Evolutionary conservation across 768 basidiomycete species (phyloP), one percentile per base, ranked within the genome.

Genomic region (Suillus lakei): DNA sequence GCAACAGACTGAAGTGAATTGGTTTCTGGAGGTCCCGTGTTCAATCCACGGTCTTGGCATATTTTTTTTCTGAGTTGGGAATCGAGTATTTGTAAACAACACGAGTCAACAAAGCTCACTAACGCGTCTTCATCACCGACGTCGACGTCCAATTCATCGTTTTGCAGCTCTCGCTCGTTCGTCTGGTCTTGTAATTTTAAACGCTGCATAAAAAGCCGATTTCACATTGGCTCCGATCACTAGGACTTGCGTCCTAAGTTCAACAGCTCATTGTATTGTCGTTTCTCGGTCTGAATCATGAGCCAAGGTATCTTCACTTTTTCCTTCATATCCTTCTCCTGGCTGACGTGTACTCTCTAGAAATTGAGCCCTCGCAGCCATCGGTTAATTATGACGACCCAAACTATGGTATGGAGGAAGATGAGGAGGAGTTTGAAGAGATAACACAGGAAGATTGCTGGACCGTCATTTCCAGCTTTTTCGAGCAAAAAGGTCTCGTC

Each of bases 401-500:
- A 16, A 84, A 79, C 62, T 86, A 84, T 70, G 86, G 78, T 39
- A 80, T 81, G 75, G 87, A 89, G 26, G 87, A 89, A 50, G 79
- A 78, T 48, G 80, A 82, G 61, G 79, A 84, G 38, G 83, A 84
- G n/a, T 85, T 85, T 66, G 91, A 91, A 72, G 90, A 92, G 73
- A 91, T 95, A 77, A 93, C 93, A 0, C 94, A 95, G 72, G 94
- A 96, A 76, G 94, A 95, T 73, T 95, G 95, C 77, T 97, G 95
- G 95, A 89, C 91, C 46, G 91, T 99, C 74, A 98, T 99, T 72
- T 91, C 93, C 67, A 90, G 93, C 72, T 99, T 97, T 82, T 99
- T 99, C 77, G 91, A 95, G 68, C 93, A 95, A 77, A 98, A 97
- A 78, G 97, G 97, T 79, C 91, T 99, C 66, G 98, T 99, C 61